A percentile compares a stretch with the other conserved stretches of the same genome.
phyloP scores from a whole-genome alignment of 2,329 filamentous ascomycete genomes.

The Furcasterigmium sp. region DNA sequence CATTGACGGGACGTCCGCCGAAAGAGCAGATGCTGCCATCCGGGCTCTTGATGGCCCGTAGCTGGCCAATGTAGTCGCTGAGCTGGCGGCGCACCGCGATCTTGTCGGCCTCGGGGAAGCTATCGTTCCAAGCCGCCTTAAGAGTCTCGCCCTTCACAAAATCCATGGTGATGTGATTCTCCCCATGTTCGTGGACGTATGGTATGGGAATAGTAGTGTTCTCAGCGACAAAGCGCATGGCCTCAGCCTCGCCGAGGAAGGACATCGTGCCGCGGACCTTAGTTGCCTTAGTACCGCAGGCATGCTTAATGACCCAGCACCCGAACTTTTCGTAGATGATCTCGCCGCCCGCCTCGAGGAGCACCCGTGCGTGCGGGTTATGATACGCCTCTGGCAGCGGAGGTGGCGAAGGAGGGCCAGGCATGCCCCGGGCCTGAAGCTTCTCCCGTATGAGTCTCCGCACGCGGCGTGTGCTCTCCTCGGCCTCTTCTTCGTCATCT shows the following conservation, averaged over 20 bases:
- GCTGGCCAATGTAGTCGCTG: slow-evolving; percentile 13
- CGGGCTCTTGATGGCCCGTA: slow-evolving; percentile 15
- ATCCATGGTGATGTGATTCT: slow-evolving; percentile 37
- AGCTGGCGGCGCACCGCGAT: slow-evolving; percentile 15
- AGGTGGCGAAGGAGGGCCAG: no score
- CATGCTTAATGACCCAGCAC: no score
- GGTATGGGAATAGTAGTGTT: slow-evolving; percentile 39
- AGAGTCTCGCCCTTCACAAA: slow-evolving; percentile 21
- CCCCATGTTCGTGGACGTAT: slow-evolving; percentile 30
- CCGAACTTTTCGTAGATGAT: no score
- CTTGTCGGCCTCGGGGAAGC: slow-evolving; percentile 9
- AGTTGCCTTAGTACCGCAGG: no score
- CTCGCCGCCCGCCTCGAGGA: no score
- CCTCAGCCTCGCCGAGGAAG: slow-evolving; percentile 24
- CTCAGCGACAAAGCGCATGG: slow-evolving; percentile 32
- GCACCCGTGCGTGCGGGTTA: no score
- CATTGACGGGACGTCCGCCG: slow-evolving; percentile 18
- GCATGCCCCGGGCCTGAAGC: no score
- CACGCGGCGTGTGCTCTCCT: no score
- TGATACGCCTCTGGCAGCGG: no score
- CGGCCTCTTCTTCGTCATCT: no score
- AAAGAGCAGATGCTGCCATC: slow-evolving; percentile 16
- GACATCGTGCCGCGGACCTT: neutral
- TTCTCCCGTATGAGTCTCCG: no score
- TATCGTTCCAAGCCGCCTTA: slow-evolving; percentile 5